Evolutionary conservation across 2,329 filamentous ascomycete species (phyloP), one percentile per base, ranked within the genome.

Genomic region (Sarocladiaceae sp.): DNA sequence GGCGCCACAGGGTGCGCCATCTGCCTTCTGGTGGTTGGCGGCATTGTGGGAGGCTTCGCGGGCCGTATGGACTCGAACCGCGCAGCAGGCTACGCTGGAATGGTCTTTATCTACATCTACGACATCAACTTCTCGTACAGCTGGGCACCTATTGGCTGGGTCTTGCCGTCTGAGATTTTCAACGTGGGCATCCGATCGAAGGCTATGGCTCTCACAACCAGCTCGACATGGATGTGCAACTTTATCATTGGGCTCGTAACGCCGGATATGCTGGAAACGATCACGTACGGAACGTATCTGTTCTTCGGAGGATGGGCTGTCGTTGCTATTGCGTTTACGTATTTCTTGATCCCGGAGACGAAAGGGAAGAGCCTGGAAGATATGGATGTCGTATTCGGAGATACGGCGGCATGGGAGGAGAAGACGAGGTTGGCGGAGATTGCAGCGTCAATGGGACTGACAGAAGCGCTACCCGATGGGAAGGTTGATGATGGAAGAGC

Each of bases 41-140:
- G 63, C 4, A 61, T 75, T 18, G 66, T 78, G 49, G 72, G 68
- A 6, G 64, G 57, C 2, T 69, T 70, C 46, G 71, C 70, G 31
- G 45, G 54, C 6, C 45, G 49, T 7, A 58, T 67, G 0, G 63
- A 66, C 1, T 53, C 59, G 1, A 50, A 67, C 33, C 53, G 62
- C 13, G 57, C 62, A 2, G 68, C 76, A 0, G 63, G 64, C n/a
- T 73, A 66, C 45, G 72, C 72, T 2, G 76, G 83, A 49, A 83
- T 84, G 50, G 76, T 76, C 16, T 82, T 83, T 53, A 78, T 73
- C 41, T 83, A 82, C 56, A 67, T 83, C 13, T 70, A 83, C 47
- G 76, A 82, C 53, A 70, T 82, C 51, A 67, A 80, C 50, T 83
- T 83, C 55, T 74, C 76, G 1, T 64, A 82, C n/a, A 83, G 78